Evolutionary conservation across 176 grass and related monocot genomes (phyloP).

Genomic region (Urochloa ruziziensis): DNA sequence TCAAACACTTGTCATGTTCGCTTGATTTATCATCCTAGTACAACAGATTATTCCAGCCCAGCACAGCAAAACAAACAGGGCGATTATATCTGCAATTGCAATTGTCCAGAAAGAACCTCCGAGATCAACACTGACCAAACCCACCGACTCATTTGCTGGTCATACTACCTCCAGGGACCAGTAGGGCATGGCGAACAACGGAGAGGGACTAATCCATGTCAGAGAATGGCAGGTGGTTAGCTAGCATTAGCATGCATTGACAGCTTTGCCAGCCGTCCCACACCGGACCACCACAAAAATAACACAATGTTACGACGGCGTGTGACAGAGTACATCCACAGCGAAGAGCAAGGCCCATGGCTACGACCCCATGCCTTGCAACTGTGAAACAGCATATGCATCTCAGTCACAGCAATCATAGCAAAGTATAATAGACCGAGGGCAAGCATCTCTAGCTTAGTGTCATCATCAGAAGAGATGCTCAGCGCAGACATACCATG

Average conservation of each 20-base stretch:
- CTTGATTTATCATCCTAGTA: too few relatives aligned
- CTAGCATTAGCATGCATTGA: slow-evolving; percentile 26
- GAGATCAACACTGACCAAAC: background rate
- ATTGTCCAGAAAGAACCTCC: background rate
- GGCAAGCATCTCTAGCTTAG: background rate
- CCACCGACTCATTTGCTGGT: background rate
- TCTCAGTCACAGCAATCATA: background rate
- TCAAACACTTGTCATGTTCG: too few relatives aligned
- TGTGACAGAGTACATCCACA: background rate
- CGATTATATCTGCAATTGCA: background rate
- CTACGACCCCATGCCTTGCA: background rate
- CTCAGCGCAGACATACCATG: background rate
- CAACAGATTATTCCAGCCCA: too few relatives aligned
- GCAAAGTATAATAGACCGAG: background rate
- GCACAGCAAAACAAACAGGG: too few relatives aligned
- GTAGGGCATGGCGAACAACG: background rate
- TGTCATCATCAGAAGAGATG: background rate
- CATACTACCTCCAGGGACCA: background rate
- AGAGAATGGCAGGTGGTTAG: slow-evolving; percentile 16
- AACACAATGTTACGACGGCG: background rate
- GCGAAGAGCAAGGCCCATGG: background rate
- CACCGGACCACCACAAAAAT: background rate
- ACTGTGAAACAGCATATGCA: background rate
- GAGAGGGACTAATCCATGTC: background rate
- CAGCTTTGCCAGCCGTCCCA: slow-evolving; percentile 19